Conservation (phyloP, 495 filamentous ascomycete species). For the Aspergillus leporis region DNA sequence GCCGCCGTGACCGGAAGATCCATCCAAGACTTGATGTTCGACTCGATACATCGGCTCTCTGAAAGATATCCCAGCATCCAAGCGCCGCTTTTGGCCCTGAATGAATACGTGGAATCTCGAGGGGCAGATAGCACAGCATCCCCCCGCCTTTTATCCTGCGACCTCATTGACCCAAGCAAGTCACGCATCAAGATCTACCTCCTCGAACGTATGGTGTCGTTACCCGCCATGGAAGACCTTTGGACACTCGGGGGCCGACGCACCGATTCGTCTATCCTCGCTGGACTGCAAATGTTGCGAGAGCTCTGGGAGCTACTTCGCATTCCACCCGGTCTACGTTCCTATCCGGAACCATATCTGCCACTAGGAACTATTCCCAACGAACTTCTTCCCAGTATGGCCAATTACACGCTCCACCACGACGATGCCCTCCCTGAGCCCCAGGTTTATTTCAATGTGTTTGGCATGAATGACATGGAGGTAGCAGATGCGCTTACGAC, state of each 20-base stretch:
- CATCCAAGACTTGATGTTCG: conserved; percentile 13
- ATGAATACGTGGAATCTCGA: conserved; percentile 12
- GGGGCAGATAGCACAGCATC: conserved; percentile 1
- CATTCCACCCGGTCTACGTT: not conserved
- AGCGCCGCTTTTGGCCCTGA: conserved; percentile 2
- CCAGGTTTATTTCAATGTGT: conserved; percentile 17
- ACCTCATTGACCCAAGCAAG: conserved; percentile 12
- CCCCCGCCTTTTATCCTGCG: conserved; percentile 17
- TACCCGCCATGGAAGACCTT: not conserved
- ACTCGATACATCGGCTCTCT: not conserved
- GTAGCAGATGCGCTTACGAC: conserved; percentile 12
- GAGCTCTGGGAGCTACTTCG: conserved; percentile 18
- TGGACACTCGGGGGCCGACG: conserved; percentile 10
- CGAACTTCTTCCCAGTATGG: not conserved
- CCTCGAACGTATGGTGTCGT: not conserved
- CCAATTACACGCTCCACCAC: conserved; percentile 1
- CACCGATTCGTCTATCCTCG: not conserved
- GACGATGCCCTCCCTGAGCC: conserved; percentile 8
- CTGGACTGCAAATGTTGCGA: not conserved
- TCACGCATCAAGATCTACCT: conserved; percentile 10
- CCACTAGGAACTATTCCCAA: not conserved
- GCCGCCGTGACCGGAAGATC: not conserved
- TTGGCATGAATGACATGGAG: conserved; percentile 14
- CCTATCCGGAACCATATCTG: not conserved
- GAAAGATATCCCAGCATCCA: not conserved